These are phyloP conservation scores for Solanum gracilifrons DNA, from an alignment of 257 asterid genomes.

Conservation along the genomic window DNA sequence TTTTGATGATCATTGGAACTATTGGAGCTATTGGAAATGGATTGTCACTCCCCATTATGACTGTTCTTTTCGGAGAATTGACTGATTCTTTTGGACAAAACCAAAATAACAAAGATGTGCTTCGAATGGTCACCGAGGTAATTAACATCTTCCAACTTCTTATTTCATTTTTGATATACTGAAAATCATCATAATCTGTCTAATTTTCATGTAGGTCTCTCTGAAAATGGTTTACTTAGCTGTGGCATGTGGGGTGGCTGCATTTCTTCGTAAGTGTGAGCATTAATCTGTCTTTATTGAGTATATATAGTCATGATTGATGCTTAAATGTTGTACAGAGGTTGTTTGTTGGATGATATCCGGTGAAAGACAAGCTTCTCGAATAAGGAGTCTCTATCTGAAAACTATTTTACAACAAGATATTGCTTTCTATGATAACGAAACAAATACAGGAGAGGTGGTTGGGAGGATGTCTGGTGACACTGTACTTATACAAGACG, in stretches of 20 bases:
- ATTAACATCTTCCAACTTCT: not conserved
- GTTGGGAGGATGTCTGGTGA: conserved; percentile 89
- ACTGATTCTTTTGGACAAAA: conserved; percentile 53
- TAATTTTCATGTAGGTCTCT: conserved; percentile 22
- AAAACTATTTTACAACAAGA: conserved; percentile 68
- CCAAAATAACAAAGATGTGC: conserved; percentile 9
- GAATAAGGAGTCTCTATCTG: conserved; percentile 57
- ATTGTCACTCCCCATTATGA: conserved; percentile 56
- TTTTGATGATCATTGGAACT: conserved; percentile 56
- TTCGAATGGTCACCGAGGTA: conserved; percentile 46
- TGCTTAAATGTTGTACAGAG: conserved; percentile 28
- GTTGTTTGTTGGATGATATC: conserved; percentile 88
- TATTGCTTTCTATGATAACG: conserved; percentile 69
- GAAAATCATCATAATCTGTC: not conserved
- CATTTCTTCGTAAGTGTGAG: conserved; percentile 63
- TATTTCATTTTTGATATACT: not conserved
- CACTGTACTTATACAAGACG: conserved; percentile 88
- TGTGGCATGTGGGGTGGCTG: conserved; percentile 50
- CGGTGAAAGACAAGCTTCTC: conserved; percentile 82
- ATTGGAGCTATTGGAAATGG: conserved; percentile 68
- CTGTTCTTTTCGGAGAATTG: conserved; percentile 59
- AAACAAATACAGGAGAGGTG: conserved; percentile 75
- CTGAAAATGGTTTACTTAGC: conserved; percentile 63
- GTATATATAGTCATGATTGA: not conserved
- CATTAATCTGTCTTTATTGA: not conserved